These are phyloP conservation scores for Pelargonium myrrhifolium DNA, from an alignment of 441 rosid genomes.

Conservation along the genomic window DNA sequence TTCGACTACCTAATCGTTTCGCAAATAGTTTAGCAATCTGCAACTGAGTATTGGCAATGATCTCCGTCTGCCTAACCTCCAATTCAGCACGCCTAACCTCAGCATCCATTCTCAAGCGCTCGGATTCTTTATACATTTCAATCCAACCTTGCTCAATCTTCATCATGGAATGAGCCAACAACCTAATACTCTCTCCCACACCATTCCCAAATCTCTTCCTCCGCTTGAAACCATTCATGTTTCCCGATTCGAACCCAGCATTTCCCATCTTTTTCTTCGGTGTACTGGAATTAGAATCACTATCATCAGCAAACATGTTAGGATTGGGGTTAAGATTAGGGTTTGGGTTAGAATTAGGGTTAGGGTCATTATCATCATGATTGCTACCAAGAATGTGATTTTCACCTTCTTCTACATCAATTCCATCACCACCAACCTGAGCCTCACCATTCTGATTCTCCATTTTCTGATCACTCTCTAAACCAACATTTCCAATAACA, in stretches of 20 bases:
- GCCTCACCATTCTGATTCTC: not conserved
- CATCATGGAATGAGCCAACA: not conserved
- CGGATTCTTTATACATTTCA: constrained; percentile 3
- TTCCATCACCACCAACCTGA: not conserved
- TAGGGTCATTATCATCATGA: constrained; percentile 1
- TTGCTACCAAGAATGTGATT: not conserved
- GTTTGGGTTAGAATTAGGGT: not conserved
- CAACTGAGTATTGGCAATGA: constrained; percentile 3
- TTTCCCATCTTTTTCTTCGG: not conserved
- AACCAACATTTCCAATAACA: not conserved
- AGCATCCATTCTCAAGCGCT: constrained; percentile 1
- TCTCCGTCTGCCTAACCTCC: constrained; percentile 8
- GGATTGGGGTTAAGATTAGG: too few species aligned
- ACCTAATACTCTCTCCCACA: constrained; percentile 2
- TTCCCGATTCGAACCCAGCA: not conserved
- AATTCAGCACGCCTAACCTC: constrained; percentile 3
- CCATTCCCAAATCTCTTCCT: constrained; percentile 4
- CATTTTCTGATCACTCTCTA: constrained; percentile 1
- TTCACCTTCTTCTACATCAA: not conserved
- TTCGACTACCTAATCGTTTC: not conserved
- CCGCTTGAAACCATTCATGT: not conserved
- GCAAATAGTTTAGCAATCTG: constrained; percentile 3
- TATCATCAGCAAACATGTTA: not conserved
- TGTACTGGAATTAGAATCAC: not conserved
- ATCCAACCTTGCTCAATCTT: constrained; percentile 3